Percentiles rank a stretch among this genome's conserved stretches.
phyloP scores from a whole-genome alignment of 177 flowering plant genomes.

The Tripterygium wilfordii region DNA sequence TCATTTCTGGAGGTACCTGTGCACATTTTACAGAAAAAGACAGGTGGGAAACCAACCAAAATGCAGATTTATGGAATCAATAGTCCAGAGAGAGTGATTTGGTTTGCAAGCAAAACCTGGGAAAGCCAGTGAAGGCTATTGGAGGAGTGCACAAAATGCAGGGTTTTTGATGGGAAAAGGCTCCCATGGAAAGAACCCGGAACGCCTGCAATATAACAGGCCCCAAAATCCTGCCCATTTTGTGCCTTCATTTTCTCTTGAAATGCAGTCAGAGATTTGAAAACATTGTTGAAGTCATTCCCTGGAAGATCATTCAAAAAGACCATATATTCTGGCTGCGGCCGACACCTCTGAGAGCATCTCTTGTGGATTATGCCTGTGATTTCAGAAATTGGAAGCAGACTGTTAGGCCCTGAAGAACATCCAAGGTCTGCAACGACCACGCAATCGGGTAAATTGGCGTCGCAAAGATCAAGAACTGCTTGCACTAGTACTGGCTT shows the following conservation, averaged over 20 bases:
- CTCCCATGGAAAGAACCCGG: constrained; percentile 13
- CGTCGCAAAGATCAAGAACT: constrained; percentile 1
- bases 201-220: constrained; percentile 1
- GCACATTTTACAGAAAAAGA: too few relatives aligned
- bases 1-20: constrained; percentile 7
- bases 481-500: constrained; percentile 1
- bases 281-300: constrained; percentile 13
- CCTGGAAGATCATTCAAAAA: constrained; percentile 14
- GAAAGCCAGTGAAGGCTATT: constrained; percentile 12
- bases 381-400: constrained; percentile 2
- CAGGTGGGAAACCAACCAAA: too few relatives aligned
- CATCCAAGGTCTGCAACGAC: constrained; percentile 15
- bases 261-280: constrained; percentile 6
- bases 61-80: too few relatives aligned
- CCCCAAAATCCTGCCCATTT: constrained; percentile 1
- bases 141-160: constrained; percentile 13
- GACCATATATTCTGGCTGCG: constrained; percentile 2
- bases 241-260: constrained; percentile 3
- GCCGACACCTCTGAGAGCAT: not conserved
- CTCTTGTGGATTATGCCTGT: not conserved
- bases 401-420: constrained; percentile 9
- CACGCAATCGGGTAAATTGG: constrained; percentile 4
- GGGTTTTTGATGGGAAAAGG: constrained; percentile 7
- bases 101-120: too few relatives aligned
- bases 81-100: too few relatives aligned